A percentile compares a stretch with the other conserved stretches of the same genome.
These are phyloP conservation scores for Polyrhizophydium stewartii DNA, from an alignment of 371 early-diverging fungal species.

Conservation along the genomic window DNA sequence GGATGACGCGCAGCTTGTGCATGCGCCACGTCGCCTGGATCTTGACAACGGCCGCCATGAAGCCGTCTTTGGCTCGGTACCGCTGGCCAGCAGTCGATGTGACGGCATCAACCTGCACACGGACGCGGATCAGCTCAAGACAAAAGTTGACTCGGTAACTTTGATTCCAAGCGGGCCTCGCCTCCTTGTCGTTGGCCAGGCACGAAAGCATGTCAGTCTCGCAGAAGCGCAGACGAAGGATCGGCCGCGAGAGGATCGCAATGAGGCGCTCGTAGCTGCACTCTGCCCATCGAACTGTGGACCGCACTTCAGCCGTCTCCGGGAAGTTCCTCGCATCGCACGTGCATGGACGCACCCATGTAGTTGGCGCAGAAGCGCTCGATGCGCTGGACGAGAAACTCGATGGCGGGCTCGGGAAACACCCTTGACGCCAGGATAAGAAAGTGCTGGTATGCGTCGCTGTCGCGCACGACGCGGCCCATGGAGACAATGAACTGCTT, in stretches of 20 bases:
- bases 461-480: not conserved
- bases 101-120: not conserved
- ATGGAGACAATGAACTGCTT: not conserved
- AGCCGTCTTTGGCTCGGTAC: not conserved
- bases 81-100: not conserved
- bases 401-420: not conserved
- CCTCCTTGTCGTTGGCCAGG: not conserved
- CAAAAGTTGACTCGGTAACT: no score
- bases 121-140: no score
- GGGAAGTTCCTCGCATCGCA: no score
- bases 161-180: no score
- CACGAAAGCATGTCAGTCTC: not conserved
- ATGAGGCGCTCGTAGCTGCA: not conserved
- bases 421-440: not conserved
- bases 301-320: not conserved
- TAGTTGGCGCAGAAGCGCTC: not conserved
- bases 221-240: not conserved
- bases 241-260: not conserved
- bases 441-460: not conserved
- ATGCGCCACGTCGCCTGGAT: not conserved
- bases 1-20: not conserved
- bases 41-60: not conserved
- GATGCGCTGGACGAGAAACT: not conserved
- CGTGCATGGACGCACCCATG: not conserved
- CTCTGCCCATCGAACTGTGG: not conserved